A percentile compares a stretch with the other conserved stretches of the same genome.
Evolutionary conservation across 2,329 filamentous ascomycete species (phyloP).

Genomic region (Calonectria pauciramosa): DNA sequence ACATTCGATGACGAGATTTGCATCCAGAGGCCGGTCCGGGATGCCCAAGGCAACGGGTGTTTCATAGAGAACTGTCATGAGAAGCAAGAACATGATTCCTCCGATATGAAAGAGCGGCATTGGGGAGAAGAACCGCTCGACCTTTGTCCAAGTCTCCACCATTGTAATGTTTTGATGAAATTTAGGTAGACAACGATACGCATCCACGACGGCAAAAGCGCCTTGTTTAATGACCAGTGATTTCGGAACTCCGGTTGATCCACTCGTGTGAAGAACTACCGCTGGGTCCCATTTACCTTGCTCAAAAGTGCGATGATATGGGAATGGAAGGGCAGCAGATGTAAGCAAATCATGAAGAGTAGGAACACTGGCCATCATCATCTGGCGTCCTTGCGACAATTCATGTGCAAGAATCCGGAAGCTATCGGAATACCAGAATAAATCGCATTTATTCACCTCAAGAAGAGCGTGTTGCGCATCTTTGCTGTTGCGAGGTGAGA

Average conservation of each 20-base stretch:
- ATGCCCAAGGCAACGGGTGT: conserved; percentile 46
- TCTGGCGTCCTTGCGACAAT: conserved; percentile 1
- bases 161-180: conserved; percentile 17
- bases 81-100: conserved; percentile 29
- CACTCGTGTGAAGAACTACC: conserved; percentile 52
- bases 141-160: background rate
- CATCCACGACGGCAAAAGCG: conserved; percentile 33
- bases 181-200: conserved; percentile 15
- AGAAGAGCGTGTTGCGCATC: conserved; percentile 47
- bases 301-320: conserved; percentile 47
- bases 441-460: conserved; percentile 40
- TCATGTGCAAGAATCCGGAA: background rate
- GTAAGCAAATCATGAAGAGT: background rate
- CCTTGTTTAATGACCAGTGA: conserved; percentile 35
- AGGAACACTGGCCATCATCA: conserved; percentile 38
- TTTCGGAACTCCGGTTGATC: conserved; percentile 52
- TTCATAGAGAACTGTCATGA: conserved; percentile 19
- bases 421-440: conserved; percentile 18
- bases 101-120: conserved; percentile 43
- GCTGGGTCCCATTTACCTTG: conserved; percentile 47
- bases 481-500: conserved; percentile 49
- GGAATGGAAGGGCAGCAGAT: conserved; percentile 36
- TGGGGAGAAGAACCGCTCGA: conserved; percentile 26
- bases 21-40: conserved; percentile 50
- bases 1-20: conserved; percentile 50